Evolutionary conservation across 2,329 filamentous ascomycete genomes (phyloP), one percentile per base, ranked within the genome.

Genomic region (Dactylella cylindrospora): DNA sequence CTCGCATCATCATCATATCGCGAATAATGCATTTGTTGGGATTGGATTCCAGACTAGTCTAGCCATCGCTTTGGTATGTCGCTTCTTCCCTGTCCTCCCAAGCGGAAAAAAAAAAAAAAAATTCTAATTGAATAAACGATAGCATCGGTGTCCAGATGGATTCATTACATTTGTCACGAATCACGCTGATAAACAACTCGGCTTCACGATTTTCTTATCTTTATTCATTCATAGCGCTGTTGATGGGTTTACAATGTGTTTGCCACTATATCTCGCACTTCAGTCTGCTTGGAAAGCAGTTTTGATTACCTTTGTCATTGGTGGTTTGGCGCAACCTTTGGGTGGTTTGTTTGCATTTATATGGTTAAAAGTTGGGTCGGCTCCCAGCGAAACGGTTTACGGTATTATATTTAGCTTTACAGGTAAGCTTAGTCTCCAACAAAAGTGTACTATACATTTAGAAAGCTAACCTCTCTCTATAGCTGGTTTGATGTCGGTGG

Each of bases 221-320:
- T 80, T 98, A 5, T 95, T 95, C 71, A 91, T 98, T 59, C 93
- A 98, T 78, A 98, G 97, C 75, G 95, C 98, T 70, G 90, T 89
- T 22, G 93, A 98, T 75, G 93, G 93, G 1, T 97, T 97, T 71
- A 88, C 90, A 64, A 86, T 98, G 80, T 89, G 90, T 0, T 76
- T 98, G 0, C 93, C 93, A 0, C 78, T 98, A 0, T 98, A 95
- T 73, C 86, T 98, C 69, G 93, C 93, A 1, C 81, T 96, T 25
- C 81, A 85, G 64, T 91, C 84, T 57, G 85, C 90, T 38, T 76
- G 82, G 70, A 85, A 84, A 68, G 91, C 93, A 13, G 93, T 97
- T 76, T 74, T 86, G 59, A 94, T 88, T 84, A 85, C 87, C 3
- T 84, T 86, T 7, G 72, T 95, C 0, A 77, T 98, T 0, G 93